These are phyloP conservation scores for Smittium mucronatum DNA, from an alignment of 371 early-diverging fungal genomes.

Conservation along the genomic window DNA sequence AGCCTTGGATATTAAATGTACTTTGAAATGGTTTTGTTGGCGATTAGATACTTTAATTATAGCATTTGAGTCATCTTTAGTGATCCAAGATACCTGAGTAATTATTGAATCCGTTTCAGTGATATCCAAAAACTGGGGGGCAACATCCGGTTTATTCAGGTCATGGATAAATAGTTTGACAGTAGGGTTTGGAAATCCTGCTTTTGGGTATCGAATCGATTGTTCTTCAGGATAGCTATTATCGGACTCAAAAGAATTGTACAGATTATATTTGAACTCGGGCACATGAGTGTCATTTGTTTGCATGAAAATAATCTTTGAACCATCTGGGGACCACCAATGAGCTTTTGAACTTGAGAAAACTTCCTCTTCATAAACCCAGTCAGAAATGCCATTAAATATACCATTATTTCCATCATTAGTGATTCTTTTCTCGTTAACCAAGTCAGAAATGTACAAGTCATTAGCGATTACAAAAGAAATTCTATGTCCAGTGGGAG, in stretches of 20 bases:
- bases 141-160: slow-evolving; percentile 15
- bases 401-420: slow-evolving; percentile 66
- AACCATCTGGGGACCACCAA: slow-evolving; percentile 87
- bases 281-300: slow-evolving; percentile 77
- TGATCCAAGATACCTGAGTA: slow-evolving; percentile 70
- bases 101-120: slow-evolving; percentile 58
- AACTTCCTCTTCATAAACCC: slow-evolving; percentile 97
- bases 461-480: slow-evolving; percentile 78
- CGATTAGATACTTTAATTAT: slow-evolving; percentile 75
- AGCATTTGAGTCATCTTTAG: slow-evolving; percentile 42
- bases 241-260: slow-evolving; percentile 34
- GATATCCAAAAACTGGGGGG: slow-evolving; percentile 30
- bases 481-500: slow-evolving; percentile 64
- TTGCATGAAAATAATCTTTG: slow-evolving; percentile 64
- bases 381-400: slow-evolving; percentile 92
- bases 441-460: slow-evolving; percentile 58
- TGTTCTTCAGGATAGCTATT: slow-evolving; percentile 56
- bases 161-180: slow-evolving; percentile 58
- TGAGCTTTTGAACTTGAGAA: slow-evolving; percentile 48
- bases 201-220: slow-evolving; percentile 75
- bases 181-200: slow-evolving; percentile 74
- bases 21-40: slow-evolving; percentile 64
- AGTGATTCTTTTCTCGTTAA: slow-evolving; percentile 56
- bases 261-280: slow-evolving; percentile 56
- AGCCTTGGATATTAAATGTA: slow-evolving; percentile 16